Conservation (phyloP, 352 stramenopile species). For the Phytopythium kandeliae region DNA sequence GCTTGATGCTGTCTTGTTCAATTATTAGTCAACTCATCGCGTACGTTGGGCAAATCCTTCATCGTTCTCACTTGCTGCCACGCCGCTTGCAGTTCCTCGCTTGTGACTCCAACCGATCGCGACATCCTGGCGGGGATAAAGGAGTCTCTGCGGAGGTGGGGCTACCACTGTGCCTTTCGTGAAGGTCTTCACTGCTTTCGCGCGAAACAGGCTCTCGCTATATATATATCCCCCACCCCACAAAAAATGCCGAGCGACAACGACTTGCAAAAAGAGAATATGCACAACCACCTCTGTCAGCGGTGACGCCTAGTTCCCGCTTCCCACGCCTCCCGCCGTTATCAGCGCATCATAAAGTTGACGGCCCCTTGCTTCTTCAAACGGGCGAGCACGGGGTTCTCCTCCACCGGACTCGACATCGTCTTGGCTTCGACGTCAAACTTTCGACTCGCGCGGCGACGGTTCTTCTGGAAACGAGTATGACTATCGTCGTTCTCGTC, state of each 20-base stretch:
- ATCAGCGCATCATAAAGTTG: slow-evolving; percentile 67
- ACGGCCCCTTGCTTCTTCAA: slow-evolving; percentile 79
- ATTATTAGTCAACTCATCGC: not conserved
- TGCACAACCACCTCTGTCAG: not conserved
- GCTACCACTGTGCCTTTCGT: too few species aligned
- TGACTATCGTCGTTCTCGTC: slow-evolving; percentile 22
- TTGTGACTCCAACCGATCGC: slow-evolving; percentile 27
- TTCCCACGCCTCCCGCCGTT: not conserved
- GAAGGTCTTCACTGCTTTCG: too few species aligned
- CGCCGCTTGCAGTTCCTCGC: slow-evolving; percentile 56
- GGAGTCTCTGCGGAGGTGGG: too few species aligned
- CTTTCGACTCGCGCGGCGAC: slow-evolving; percentile 40
- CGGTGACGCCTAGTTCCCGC: not conserved
- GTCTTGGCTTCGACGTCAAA: slow-evolving; percentile 38
- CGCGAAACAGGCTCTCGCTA: not conserved
- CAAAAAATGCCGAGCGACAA: not conserved
- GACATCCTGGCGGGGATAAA: too few species aligned
- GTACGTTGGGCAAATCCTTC: slow-evolving; percentile 39
- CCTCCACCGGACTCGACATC: slow-evolving; percentile 24
- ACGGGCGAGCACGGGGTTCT: slow-evolving; percentile 70
- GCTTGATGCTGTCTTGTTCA: too few species aligned
- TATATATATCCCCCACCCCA: slow-evolving; percentile 1
- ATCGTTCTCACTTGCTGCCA: slow-evolving; percentile 68
- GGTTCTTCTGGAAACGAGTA: slow-evolving; percentile 24
- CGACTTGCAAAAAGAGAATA: not conserved